phyloP scores from a whole-genome alignment of 176 grass and related monocot genomes.

The Triticum aestivum region DNA sequence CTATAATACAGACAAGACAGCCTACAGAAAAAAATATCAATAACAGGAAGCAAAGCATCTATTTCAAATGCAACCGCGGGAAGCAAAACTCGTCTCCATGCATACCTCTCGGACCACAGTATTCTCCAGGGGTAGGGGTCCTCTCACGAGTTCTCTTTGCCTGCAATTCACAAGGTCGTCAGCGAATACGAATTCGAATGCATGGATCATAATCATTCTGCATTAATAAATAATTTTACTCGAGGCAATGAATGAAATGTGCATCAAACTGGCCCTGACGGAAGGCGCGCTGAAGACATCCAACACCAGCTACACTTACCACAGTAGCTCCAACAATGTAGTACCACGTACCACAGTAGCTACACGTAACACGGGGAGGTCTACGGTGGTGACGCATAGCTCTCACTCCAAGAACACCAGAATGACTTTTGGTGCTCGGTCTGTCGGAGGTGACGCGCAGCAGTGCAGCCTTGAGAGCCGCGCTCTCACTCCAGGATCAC shows the following conservation, averaged over 20 bases:
- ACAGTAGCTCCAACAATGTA: conserved; percentile 28
- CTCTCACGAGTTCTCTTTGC: conserved; percentile 83
- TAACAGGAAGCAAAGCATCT: background rate
- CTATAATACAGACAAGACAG: background rate
- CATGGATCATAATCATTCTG: background rate
- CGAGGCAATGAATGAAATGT: background rate
- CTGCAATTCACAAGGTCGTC: conserved; percentile 33
- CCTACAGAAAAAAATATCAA: background rate
- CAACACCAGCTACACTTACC: conserved; percentile 29
- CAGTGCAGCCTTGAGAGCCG: background rate
- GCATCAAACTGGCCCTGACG: background rate
- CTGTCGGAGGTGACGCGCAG: background rate
- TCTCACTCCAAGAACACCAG: conserved; percentile 14
- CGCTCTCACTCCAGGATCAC: conserved; percentile 8
- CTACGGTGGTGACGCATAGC: background rate
- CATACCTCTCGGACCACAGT: conserved; percentile 74
- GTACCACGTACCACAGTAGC: conserved; percentile 33
- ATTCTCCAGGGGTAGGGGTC: conserved; percentile 91
- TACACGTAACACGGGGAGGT: background rate
- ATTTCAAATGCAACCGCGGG: background rate
- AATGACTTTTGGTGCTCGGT: background rate
- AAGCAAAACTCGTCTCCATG: background rate
- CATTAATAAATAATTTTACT: background rate
- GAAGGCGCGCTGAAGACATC: background rate
- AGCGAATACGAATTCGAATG: background rate